Conservation (phyloP, 805 yeast genomes). For the Deakozyma indianensis region DNA sequence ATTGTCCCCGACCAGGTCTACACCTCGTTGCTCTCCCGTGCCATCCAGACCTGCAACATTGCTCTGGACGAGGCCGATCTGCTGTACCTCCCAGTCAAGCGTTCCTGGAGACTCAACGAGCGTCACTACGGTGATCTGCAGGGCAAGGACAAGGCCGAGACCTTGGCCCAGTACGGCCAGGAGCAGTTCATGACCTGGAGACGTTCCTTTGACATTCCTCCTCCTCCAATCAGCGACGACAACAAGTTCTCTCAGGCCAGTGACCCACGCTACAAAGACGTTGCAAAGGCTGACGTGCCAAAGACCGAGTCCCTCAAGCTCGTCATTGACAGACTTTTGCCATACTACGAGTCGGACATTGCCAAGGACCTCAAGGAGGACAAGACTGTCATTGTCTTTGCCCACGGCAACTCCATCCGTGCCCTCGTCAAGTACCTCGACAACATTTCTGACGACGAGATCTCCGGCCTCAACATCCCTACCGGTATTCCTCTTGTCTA, state of each 20-base stretch:
- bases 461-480: conserved; percentile 92
- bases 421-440: conserved; percentile 93
- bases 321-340: conserved; percentile 91
- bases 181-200: conserved; percentile 95
- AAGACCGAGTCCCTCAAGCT: conserved; percentile 87
- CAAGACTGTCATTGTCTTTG: conserved; percentile 86
- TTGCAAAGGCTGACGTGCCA: conserved; percentile 82
- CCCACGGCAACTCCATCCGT: conserved; percentile 98
- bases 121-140: conserved; percentile 98
- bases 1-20: conserved; percentile 74
- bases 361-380: conserved; percentile 71
- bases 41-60: conserved; percentile 93
- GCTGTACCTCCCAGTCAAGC: conserved; percentile 77
- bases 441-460: conserved; percentile 79
- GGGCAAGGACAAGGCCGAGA: conserved; percentile 95
- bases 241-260: conserved; percentile 73
- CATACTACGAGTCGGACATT: conserved; percentile 91
- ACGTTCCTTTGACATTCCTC: conserved; percentile 94
- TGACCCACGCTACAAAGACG: conserved; percentile 71
- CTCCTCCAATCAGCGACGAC: conserved; percentile 69
- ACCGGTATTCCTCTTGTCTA: conserved; percentile 97
- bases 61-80: conserved; percentile 83
- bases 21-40: conserved; percentile 87
- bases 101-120: conserved; percentile 97
- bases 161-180: conserved; percentile 73